Evolutionary conservation across 1,284 basidiomycete genomes (phyloP), one percentile per base, ranked within the genome.

Genomic region (Phellopilus nigrolimitatus): DNA sequence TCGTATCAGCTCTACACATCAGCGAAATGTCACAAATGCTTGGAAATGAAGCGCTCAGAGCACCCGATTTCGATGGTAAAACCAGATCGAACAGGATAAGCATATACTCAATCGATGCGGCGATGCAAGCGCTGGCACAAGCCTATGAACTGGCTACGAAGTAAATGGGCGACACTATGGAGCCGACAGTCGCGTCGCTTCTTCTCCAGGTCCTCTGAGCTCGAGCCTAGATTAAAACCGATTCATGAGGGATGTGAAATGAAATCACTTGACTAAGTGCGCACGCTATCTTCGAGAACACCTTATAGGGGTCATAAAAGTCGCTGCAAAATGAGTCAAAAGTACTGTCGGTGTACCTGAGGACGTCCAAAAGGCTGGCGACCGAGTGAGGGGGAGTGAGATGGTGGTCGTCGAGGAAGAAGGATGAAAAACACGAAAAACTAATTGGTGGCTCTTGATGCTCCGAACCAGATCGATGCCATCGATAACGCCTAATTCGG

Each of bases 351-450:
- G 13, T 34, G 21, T 24, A 25, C 21, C 9, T 2, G 45, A 10
- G 24, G 22, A 21, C 17, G 7, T 3, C n/a, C 21, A 3, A n/a
- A 36, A 15, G 3, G 3, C 33, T n/a, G n/a, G 6, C 3, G 45
- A 10, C 33, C 9, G 17, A 12, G 13, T 25, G 21, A 4, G n/a
- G 3, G n/a, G 39, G 24, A 25, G 34, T 21, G 37, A 15, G 48
- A 30, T 49, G 48, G 41, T 42, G 30, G 48, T 42, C 34, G 48
- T 41, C 27, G 28, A 43, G 39, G n/a, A 42, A 41, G 48, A 49
- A n/a, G n/a, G 31, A 22, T 21, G 15, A 49, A 33, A 47, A 3
- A 17, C 38, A 1, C 15, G 17, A n/a, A 28, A 12, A 36, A 5
- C 33, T n/a, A 17, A 10, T 17, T 10, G 34, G 12, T 13, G 15